Base-by-base conservation (phyloP, 306 rosid species). In the Sechiopsis laciniata region DNA sequence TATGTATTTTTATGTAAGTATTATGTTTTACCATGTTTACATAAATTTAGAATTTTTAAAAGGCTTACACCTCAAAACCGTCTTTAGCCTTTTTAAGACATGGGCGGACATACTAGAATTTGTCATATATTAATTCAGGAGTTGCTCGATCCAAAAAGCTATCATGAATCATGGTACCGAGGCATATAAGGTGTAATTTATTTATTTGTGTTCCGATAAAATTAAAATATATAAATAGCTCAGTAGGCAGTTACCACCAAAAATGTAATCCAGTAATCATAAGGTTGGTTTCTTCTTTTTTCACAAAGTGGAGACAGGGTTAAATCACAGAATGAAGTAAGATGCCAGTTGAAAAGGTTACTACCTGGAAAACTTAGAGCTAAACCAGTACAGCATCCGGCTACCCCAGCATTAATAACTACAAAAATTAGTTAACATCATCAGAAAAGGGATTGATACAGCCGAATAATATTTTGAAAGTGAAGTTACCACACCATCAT, bases 361-460 rank as follows among this genome's bases (percentile, higher is more conserved):
- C 70, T 87, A 94, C 98, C 97, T 26, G 98, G 97, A 78, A 90
- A 90, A 80, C 98, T 94, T 74, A 94, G 90, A 80, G 95, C 97
- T 62, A 94, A 89, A 58, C 98, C 98, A 60, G 98, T 94, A 83
- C 98, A 94, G 82, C 98, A 94, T 74, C 98, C 98, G 73, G 98
- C 98, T 64, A 94, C 95, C 73, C 98, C 98, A 0, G 97, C 95
- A 76, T 94, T 90, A 75, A 94, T 89, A 79, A 87, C 98, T 94
- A 82, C 85, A 82, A 10, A 84, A 26, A 62, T 52, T 59, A 32
- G 81, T 76, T 64, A 56, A 13, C 53, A 32, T 35, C 13, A 46
- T 67, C 46, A 67, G n/a, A 46, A 17, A 13, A 9, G 17, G 20
- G 37, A 20, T 67, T 2, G 19, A 46, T 45, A 46, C 12, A 8